Conservation (phyloP, 805 yeast species). For the Wickerhamiella musiphila region DNA sequence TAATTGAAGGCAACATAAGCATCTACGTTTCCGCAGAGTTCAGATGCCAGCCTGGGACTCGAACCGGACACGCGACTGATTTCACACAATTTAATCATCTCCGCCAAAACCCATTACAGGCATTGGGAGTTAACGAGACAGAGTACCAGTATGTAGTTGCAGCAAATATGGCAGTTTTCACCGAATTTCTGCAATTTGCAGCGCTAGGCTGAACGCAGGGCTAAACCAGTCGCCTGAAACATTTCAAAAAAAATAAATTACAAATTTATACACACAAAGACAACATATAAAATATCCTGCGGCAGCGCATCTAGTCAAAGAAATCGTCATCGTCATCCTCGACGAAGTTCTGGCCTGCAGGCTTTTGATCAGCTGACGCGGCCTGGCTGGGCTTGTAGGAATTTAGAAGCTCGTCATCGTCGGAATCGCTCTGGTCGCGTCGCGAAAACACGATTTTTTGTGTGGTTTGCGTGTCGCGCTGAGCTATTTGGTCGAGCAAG, state of each 20-base stretch:
- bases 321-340: constrained; percentile 24
- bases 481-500: constrained; percentile 65
- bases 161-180: too few relatives aligned
- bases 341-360: background rate
- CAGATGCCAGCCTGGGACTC: constrained; percentile 17
- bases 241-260: too few relatives aligned
- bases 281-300: too few relatives aligned
- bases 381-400: too few relatives aligned
- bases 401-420: constrained; percentile 21
- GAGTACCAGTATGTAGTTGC: too few relatives aligned
- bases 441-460: constrained; percentile 28
- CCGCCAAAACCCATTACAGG: constrained; percentile 5
- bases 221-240: too few relatives aligned
- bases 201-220: too few relatives aligned
- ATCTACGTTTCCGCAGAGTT: constrained; percentile 14
- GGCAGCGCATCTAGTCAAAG: constrained; percentile 31
- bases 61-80: constrained; percentile 20
- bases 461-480: constrained; percentile 37
- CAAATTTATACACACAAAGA: too few relatives aligned
- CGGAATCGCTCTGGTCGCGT: constrained; percentile 25
- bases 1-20: constrained; percentile 13
- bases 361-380: background rate
- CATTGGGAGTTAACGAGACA: too few relatives aligned
- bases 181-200: too few relatives aligned
- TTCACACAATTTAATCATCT: constrained; percentile 6